phyloP scores from a whole-genome alignment of 1,284 basidiomycete genomes.

The Moesziomyces globuligerus region DNA sequence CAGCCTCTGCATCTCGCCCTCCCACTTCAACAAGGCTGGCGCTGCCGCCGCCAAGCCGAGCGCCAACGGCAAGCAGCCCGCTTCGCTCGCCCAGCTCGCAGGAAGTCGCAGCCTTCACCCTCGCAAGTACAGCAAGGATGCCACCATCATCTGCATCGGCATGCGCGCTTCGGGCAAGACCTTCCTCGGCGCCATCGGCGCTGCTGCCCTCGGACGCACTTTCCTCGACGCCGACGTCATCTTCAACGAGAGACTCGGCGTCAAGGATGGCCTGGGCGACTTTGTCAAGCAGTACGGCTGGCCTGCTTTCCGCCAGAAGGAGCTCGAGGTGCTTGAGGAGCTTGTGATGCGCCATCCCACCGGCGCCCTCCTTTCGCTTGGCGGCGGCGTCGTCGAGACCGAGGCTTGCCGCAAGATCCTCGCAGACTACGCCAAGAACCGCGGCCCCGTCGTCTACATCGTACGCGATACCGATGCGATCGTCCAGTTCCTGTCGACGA shows the following conservation, averaged over 20 bases:
- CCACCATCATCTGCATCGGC: constrained; percentile 86
- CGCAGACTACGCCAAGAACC: constrained; percentile 74
- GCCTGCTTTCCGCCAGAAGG: constrained; percentile 76
- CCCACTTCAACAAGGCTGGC: constrained; percentile 54
- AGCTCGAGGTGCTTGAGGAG: constrained; percentile 67
- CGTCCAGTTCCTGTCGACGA: constrained; percentile 83
- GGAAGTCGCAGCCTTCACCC: constrained; percentile 43
- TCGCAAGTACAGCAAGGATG: constrained; percentile 69
- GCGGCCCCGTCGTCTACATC: constrained; percentile 78
- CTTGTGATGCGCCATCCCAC: constrained; percentile 65
- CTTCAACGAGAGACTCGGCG: constrained; percentile 75
- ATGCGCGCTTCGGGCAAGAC: constrained; percentile 99
- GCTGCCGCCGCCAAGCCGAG: constrained; percentile 44
- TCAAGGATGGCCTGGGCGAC: constrained; percentile 73
- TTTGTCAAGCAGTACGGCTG: constrained; percentile 83
- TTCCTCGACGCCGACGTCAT: constrained; percentile 88
- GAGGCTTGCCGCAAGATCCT: constrained; percentile 74
- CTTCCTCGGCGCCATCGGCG: constrained; percentile 83
- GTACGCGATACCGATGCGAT: constrained; percentile 78
- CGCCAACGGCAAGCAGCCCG: constrained; percentile 12
- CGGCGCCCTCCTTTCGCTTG: constrained; percentile 76
- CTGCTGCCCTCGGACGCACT: constrained; percentile 78
- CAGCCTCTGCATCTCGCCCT: constrained; percentile 50
- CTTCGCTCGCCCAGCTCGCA: constrained; percentile 18
- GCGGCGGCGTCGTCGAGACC: constrained; percentile 93